Base-by-base conservation (phyloP, 129 eudicot genomes). In the Pseudognaphalium luteoalbum region DNA sequence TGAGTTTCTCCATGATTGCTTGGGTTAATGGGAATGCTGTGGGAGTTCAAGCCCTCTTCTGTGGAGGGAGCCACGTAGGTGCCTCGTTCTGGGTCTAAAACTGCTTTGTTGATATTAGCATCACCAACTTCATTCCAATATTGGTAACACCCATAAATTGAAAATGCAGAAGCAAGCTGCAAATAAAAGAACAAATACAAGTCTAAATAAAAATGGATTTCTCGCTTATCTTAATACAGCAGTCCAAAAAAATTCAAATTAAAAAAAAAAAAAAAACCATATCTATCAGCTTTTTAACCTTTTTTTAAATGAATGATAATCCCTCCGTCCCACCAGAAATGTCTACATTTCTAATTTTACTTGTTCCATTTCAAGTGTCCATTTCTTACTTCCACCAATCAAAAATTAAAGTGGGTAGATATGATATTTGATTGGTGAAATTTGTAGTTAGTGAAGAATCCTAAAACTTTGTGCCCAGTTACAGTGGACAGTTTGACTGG, bases 101-200 rank as follows among this genome's bases (percentile, higher is more conserved):
- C 42, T 30, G 44, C 78, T 50, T 51, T 71, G 81, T 82, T 78
- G 60, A 51, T 83, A 72, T 73, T 72, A 50, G 70, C 82, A 68
- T 67, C 76, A 64, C 69, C 70, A 44, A 66, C 77, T 80, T 74
- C 84, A 29, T 76, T 70, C 78, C 71, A 66, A 71, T 79, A 62
- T 29, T 59, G 78, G 76, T 76, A 84, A 72, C 91, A 87, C 70
- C 99, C 96, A 42, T 79, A 82, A 67, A 89, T 72, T 69, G 99
- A 94, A 72, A 84, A 78, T 50, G 67, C 73, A 70, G 90, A 84
- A 39, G 83, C 99, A 41, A 91, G 80, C 99, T 94, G 77, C 86
- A 82, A 22, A 68, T 51, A 22, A 42, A 20, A 71, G 56, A 56
- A 63, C 35, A 59, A 76, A 74, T 20, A 56, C 5, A 35, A 25